Evolutionary conservation across 208 protist genomes (phyloP).

Genomic region (Trypanosoma vivax): DNA sequence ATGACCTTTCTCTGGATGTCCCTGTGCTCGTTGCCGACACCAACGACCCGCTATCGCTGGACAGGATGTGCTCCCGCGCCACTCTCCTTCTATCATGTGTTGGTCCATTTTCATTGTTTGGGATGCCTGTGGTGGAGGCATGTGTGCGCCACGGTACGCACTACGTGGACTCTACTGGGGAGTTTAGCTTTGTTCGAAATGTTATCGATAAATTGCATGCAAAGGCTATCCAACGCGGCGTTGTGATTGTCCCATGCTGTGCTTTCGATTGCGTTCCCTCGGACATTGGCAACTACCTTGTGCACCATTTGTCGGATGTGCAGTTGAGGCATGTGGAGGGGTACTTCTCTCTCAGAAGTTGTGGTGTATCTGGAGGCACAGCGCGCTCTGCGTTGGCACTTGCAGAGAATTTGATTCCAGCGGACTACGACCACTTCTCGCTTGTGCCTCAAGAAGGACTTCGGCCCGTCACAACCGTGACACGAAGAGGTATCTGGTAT

Average conservation of each 20-base stretch:
- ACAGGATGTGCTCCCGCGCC: slow-evolving; percentile 37
- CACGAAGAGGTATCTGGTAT: slow-evolving; percentile 50
- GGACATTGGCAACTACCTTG: slow-evolving; percentile 81
- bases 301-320: slow-evolving; percentile 39
- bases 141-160: slow-evolving; percentile 74
- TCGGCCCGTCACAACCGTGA: slow-evolving; percentile 25
- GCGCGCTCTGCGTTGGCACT: slow-evolving; percentile 37
- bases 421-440: slow-evolving; percentile 33
- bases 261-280: slow-evolving; percentile 85
- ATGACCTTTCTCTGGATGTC: slow-evolving; percentile 38
- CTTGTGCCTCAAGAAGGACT: slow-evolving; percentile 31
- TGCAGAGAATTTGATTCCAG: slow-evolving; percentile 15
- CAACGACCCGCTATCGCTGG: slow-evolving; percentile 37
- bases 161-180: slow-evolving; percentile 91
- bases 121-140: slow-evolving; percentile 82
- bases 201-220: slow-evolving; percentile 65
- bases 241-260: slow-evolving; percentile 72
- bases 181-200: slow-evolving; percentile 68
- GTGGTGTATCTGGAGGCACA: slow-evolving; percentile 61
- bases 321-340: slow-evolving; percentile 35
- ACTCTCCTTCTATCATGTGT: slow-evolving; percentile 59
- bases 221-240: slow-evolving; percentile 42
- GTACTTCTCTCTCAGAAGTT: slow-evolving; percentile 28
- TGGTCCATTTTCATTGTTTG: slow-evolving; percentile 77
- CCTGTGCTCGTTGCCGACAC: slow-evolving; percentile 43